Evolutionary conservation across 1,284 basidiomycete species (phyloP).

Genomic region (Trametes polyzona): DNA sequence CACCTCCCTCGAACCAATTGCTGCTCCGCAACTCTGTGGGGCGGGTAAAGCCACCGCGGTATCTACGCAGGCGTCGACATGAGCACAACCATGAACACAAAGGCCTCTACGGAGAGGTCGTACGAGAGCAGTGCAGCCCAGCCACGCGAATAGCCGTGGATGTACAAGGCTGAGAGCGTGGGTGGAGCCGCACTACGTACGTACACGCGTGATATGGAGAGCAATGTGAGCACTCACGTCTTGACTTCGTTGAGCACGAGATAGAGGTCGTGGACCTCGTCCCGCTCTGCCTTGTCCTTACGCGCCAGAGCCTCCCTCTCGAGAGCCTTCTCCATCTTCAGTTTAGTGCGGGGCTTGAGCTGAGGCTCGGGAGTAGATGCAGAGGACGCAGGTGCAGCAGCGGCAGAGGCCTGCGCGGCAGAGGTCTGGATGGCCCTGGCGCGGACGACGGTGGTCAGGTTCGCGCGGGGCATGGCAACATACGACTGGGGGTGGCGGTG

Average conservation of each 20-base stretch:
- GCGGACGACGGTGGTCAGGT: not conserved
- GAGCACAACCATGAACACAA: too few species aligned
- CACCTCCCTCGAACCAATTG: constrained; percentile 44
- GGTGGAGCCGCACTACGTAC: not conserved
- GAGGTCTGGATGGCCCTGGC: not conserved
- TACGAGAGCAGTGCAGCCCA: too few species aligned
- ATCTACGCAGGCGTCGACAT: too few species aligned
- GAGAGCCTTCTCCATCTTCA: constrained; percentile 12
- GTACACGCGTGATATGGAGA: not conserved
- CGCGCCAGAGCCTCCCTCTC: too few species aligned
- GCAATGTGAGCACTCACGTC: constrained; percentile 31
- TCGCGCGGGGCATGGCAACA: constrained; percentile 6
- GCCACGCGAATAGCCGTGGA: not conserved
- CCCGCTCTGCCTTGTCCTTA: constrained; percentile 50
- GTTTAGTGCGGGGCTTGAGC: not conserved
- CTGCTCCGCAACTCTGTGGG: constrained; percentile 43
- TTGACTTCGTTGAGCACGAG: constrained; percentile 41
- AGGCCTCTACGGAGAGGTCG: too few species aligned
- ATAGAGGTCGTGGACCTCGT: constrained; percentile 47
- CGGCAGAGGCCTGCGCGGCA: not conserved
- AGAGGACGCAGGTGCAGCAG: constrained; percentile 5
- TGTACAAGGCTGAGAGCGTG: not conserved
- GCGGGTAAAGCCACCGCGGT: constrained; percentile 45
- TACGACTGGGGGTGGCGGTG: not conserved
- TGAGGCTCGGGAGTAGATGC: not conserved